A percentile compares a stretch with the other conserved stretches of the same genome.
Conservation (phyloP, 768 basidiomycete genomes). For the Termitomyces heimii region DNA sequence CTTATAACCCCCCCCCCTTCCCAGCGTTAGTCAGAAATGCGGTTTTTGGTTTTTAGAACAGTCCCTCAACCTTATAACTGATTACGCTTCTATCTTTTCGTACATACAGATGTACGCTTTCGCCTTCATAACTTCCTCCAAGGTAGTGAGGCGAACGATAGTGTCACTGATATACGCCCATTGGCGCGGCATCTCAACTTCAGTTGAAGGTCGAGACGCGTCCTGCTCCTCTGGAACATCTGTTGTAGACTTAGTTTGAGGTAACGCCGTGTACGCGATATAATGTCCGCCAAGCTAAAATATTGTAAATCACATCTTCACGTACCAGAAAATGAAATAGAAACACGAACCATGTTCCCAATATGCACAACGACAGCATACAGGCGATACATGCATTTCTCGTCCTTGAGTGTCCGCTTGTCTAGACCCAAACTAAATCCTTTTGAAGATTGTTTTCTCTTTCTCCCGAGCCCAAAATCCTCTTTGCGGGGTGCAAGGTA, state of each 20-base stretch:
- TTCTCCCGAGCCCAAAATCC: slow-evolving; percentile 51
- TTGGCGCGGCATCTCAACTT: slow-evolving; percentile 36
- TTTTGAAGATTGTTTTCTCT: slow-evolving; percentile 20
- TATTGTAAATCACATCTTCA: slow-evolving; percentile 6
- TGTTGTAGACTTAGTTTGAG: slow-evolving; percentile 23
- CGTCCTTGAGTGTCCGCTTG: slow-evolving; percentile 11
- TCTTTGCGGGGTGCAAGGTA: slow-evolving; percentile 81
- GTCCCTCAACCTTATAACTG: neutral
- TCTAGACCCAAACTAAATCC: neutral
- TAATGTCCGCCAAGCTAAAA: slow-evolving; percentile 83
- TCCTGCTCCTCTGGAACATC: slow-evolving; percentile 4
- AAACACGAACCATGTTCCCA: slow-evolving; percentile 69
- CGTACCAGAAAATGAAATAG: neutral
- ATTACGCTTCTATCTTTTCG: slow-evolving; percentile 51
- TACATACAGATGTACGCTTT: slow-evolving; percentile 96
- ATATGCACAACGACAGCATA: slow-evolving; percentile 86
- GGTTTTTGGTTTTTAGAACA: neutral
- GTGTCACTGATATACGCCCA: slow-evolving; percentile 96
- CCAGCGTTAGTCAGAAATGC: neutral
- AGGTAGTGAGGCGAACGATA: slow-evolving; percentile 66
- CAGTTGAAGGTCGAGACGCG: neutral
- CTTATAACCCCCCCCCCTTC: neutral
- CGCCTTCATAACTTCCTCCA: slow-evolving; percentile 87
- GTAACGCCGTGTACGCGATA: slow-evolving; percentile 77
- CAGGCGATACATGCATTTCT: slow-evolving; percentile 57